phyloP scores from a whole-genome alignment of 371 early-diverging fungal species.

The Mortierella sp. region DNA sequence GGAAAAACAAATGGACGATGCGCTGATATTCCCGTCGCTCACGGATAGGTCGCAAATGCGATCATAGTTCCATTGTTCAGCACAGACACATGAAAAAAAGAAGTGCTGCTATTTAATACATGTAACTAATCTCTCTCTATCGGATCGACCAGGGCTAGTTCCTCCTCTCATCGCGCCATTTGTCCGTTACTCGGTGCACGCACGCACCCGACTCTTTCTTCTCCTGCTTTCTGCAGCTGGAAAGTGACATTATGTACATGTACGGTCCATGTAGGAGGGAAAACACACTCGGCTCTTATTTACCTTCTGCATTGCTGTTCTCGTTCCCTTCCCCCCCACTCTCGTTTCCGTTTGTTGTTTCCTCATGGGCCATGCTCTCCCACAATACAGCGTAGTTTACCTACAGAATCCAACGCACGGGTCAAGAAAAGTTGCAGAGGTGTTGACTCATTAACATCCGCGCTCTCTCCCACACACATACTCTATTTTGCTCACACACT shows the following conservation, averaged over 20 bases:
- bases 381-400: background rate
- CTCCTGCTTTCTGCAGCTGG: background rate
- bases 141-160: background rate
- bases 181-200: background rate
- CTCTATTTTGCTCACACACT: background rate
- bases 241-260: background rate
- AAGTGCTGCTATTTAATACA: background rate
- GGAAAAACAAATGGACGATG: background rate
- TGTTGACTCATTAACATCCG: background rate
- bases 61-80: slow-evolving; percentile 5
- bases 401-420: background rate
- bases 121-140: background rate
- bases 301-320: background rate
- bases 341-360: background rate
- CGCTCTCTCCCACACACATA: background rate
- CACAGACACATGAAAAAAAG: slow-evolving; percentile 9
- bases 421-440: background rate
- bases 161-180: slow-evolving; percentile 11
- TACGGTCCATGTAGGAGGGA: background rate
- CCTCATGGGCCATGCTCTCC: background rate
- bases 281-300: slow-evolving; percentile 8
- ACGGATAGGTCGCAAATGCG: background rate
- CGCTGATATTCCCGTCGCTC: background rate
- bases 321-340: background rate
- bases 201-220: slow-evolving; percentile 13